These are phyloP conservation scores for Areca catechu DNA, from an alignment of 176 grass and related monocot species.

Conservation along the genomic window DNA sequence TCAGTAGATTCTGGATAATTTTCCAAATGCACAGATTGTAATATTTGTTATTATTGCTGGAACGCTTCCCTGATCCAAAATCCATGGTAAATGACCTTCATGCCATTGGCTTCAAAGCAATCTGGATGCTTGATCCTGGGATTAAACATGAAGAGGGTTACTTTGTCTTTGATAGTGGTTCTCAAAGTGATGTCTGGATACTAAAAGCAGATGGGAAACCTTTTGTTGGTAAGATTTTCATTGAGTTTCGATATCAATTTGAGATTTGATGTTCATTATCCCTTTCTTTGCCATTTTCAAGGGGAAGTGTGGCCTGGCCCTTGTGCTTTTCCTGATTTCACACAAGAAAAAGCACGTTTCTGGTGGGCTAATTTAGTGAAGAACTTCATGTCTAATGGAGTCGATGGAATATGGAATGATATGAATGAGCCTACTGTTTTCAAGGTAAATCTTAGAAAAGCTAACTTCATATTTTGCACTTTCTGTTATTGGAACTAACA, in stretches of 20 bases:
- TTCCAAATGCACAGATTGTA: constrained; percentile 7
- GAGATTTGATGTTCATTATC: neutral
- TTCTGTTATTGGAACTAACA: neutral
- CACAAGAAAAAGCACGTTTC: constrained; percentile 53
- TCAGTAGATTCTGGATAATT: no score
- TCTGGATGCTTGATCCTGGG: constrained; percentile 99
- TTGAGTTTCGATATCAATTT: neutral
- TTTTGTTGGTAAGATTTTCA: constrained; percentile 52
- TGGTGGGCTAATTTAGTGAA: constrained; percentile 88
- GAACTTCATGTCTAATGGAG: constrained; percentile 69
- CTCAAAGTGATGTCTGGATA: constrained; percentile 71
- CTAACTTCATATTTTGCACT: constrained; percentile 7
- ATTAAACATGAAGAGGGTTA: constrained; percentile 82
- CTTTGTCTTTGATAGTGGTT: constrained; percentile 76
- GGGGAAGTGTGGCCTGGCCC: constrained; percentile 90
- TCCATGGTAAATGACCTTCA: constrained; percentile 75
- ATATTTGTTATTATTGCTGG: constrained; percentile 29
- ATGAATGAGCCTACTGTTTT: constrained; percentile 96
- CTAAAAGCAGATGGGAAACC: constrained; percentile 49
- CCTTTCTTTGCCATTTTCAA: constrained; percentile 19
- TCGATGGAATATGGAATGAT: constrained; percentile 99
- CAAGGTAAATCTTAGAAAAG: constrained; percentile 34
- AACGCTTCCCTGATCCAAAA: constrained; percentile 67
- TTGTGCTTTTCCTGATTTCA: constrained; percentile 97
- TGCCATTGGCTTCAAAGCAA: constrained; percentile 64